These are phyloP conservation scores for Talaromyces liani DNA, from an alignment of 495 filamentous ascomycete species.

Conservation along the genomic window DNA sequence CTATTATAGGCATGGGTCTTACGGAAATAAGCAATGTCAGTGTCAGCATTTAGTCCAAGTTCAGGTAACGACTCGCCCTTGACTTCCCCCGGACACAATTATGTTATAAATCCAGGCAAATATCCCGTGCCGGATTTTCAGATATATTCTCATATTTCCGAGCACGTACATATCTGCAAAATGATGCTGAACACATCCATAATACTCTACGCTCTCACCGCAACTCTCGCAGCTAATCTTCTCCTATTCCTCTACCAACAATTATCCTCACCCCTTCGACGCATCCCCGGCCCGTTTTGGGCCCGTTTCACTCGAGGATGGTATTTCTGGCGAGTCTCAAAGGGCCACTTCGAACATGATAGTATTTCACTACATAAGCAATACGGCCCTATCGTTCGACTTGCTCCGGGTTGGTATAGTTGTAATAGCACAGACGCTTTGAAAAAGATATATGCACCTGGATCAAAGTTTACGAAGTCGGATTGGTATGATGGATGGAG, in stretches of 20 bases:
- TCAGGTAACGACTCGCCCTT: background rate
- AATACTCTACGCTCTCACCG: background rate
- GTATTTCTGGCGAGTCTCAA: constrained; percentile 39
- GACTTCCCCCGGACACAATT: background rate
- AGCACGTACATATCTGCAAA: background rate
- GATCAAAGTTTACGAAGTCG: constrained; percentile 32
- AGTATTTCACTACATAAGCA: constrained; percentile 38
- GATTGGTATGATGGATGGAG: constrained; percentile 34
- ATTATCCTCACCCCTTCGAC: constrained; percentile 25
- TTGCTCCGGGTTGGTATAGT: constrained; percentile 44
- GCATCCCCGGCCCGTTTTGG: constrained; percentile 45
- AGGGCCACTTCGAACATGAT: constrained; percentile 35
- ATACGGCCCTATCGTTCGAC: constrained; percentile 31
- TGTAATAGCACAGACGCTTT: constrained; percentile 35
- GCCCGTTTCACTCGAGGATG: constrained; percentile 50
- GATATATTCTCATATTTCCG: background rate
- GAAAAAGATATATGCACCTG: constrained; percentile 37
- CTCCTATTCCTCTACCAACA: constrained; percentile 10
- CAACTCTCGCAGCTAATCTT: background rate
- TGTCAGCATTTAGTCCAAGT: background rate
- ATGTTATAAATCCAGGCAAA: background rate
- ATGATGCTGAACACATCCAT: background rate
- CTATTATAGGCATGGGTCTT: background rate
- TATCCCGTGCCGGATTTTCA: background rate
- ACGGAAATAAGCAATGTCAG: background rate